These are phyloP conservation scores for Phytopythium delawarense DNA, from an alignment of 352 stramenopile genomes.

Conservation along the genomic window DNA sequence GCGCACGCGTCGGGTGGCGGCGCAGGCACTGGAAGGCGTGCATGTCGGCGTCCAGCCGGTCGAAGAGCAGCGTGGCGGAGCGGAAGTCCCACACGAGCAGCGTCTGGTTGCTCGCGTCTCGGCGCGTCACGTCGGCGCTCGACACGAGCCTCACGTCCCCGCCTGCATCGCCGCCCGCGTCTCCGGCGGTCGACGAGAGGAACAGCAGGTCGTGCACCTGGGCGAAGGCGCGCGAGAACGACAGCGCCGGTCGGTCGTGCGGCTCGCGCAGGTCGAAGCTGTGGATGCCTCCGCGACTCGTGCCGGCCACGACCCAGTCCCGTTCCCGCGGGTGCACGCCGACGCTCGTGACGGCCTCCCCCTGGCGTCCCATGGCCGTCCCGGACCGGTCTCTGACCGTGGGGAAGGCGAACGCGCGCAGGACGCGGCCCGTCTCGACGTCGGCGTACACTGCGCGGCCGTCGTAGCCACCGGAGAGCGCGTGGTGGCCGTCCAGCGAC, in stretches of 20 bases:
- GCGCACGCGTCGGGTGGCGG: constrained; percentile 28
- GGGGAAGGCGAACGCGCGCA: neutral
- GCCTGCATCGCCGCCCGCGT: neutral
- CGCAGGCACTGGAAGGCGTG: constrained; percentile 39
- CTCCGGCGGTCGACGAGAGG: constrained; percentile 5
- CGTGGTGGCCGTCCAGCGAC: constrained; percentile 34
- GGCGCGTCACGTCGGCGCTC: constrained; percentile 29
- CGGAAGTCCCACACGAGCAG: constrained; percentile 62
- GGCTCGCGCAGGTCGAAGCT: constrained; percentile 30
- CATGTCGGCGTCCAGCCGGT: constrained; percentile 45
- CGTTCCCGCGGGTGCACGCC: constrained; percentile 23
- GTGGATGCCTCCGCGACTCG: constrained; percentile 26
- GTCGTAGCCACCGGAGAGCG: constrained; percentile 50
- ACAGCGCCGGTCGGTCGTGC: neutral
- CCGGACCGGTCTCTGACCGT: constrained; percentile 1
- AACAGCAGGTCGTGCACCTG: constrained; percentile 61
- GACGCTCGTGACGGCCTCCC: constrained; percentile 28
- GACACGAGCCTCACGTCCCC: constrained; percentile 37
- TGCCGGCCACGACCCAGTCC: constrained; percentile 30
- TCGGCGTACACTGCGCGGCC: constrained; percentile 22
- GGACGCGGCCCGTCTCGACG: constrained; percentile 23
- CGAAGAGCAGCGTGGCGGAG: constrained; percentile 34
- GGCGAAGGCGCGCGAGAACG: constrained; percentile 26
- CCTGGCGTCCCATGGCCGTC: constrained; percentile 3
- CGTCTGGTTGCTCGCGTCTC: constrained; percentile 55